Evolutionary conservation across 2,329 filamentous ascomycete genomes (phyloP).

Genomic region (Aspergillus fructus): DNA sequence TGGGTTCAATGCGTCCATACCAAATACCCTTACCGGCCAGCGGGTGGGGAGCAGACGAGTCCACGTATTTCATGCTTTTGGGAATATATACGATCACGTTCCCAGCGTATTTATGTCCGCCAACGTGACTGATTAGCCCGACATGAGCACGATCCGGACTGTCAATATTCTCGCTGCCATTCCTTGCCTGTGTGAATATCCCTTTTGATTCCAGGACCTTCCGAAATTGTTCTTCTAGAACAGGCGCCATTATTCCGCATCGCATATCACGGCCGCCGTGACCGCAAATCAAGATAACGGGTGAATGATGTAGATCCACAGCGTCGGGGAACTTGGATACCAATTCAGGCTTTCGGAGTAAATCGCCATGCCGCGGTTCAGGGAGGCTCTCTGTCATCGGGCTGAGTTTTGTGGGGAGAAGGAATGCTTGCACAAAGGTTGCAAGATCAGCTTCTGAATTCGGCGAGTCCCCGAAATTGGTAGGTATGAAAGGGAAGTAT

Average conservation of each 20-base stretch:
- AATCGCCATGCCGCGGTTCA: slow-evolving; percentile 24
- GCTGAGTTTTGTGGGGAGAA: slow-evolving; percentile 38
- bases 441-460: slow-evolving; percentile 32
- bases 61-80: slow-evolving; percentile 28
- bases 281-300: slow-evolving; percentile 75
- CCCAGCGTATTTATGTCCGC: slow-evolving; percentile 91
- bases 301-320: slow-evolving; percentile 59
- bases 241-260: slow-evolving; percentile 77
- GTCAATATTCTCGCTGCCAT: slow-evolving; percentile 26
- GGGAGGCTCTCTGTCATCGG: slow-evolving; percentile 34
- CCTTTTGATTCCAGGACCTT: slow-evolving; percentile 31
- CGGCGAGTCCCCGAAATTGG: slow-evolving; percentile 52
- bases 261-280: slow-evolving; percentile 79
- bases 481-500: slow-evolving; percentile 71
- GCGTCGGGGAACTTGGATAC: slow-evolving; percentile 57
- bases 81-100: slow-evolving; percentile 83
- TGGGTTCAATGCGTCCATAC: slow-evolving; percentile 78
- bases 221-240: slow-evolving; percentile 70
- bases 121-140: slow-evolving; percentile 72
- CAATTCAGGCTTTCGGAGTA: slow-evolving; percentile 52
- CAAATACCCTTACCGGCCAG: slow-evolving; percentile 62
- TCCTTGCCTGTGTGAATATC: slow-evolving; percentile 23
- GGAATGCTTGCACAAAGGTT: slow-evolving; percentile 45
- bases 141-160: slow-evolving; percentile 37
- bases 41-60: slow-evolving; percentile 26